Evolutionary conservation across 1,284 basidiomycete species (phyloP).

Genomic region (Ustilago esculenta): DNA sequence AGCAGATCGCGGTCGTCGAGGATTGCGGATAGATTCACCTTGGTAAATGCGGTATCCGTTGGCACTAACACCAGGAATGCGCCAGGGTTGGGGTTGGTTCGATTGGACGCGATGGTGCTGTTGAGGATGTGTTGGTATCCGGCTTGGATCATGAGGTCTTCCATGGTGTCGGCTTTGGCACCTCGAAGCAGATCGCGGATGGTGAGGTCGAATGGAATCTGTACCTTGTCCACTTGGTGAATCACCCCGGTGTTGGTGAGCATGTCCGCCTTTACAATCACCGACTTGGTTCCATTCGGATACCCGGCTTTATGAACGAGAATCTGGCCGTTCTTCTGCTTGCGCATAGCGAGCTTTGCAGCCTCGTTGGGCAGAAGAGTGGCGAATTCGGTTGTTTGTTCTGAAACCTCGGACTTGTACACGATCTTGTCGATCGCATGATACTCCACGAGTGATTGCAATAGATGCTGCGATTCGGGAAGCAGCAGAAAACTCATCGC

Average conservation of each 20-base stretch:
- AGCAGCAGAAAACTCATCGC: conserved; percentile 85
- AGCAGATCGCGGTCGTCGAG: conserved; percentile 71
- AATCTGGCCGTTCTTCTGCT: conserved; percentile 44
- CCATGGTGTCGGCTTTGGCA: conserved; percentile 82
- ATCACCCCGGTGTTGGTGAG: conserved; percentile 89
- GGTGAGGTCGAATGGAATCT: conserved; percentile 86
- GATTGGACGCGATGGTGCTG: no score
- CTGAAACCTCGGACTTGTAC: conserved; percentile 75
- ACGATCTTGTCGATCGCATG: conserved; percentile 82
- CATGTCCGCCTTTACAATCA: conserved; percentile 71
- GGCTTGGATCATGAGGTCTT: conserved; percentile 74
- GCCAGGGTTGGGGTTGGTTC: no score
- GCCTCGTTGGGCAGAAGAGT: conserved; percentile 55
- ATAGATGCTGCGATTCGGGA: conserved; percentile 74
- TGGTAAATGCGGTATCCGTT: conserved; percentile 88
- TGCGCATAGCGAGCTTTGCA: conserved; percentile 33
- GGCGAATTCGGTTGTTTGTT: conserved; percentile 51
- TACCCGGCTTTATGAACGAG: conserved; percentile 29
- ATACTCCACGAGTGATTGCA: conserved; percentile 83
- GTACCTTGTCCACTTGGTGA: conserved; percentile 84
- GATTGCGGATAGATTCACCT: conserved; percentile 83
- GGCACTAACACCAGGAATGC: conserved; percentile 77
- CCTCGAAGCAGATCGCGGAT: conserved; percentile 84
- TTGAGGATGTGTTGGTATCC: conserved; percentile 85
- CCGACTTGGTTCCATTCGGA: conserved; percentile 14